Conservation (phyloP, 1,284 basidiomycete species). For the Macrocystidia cucumis region DNA sequence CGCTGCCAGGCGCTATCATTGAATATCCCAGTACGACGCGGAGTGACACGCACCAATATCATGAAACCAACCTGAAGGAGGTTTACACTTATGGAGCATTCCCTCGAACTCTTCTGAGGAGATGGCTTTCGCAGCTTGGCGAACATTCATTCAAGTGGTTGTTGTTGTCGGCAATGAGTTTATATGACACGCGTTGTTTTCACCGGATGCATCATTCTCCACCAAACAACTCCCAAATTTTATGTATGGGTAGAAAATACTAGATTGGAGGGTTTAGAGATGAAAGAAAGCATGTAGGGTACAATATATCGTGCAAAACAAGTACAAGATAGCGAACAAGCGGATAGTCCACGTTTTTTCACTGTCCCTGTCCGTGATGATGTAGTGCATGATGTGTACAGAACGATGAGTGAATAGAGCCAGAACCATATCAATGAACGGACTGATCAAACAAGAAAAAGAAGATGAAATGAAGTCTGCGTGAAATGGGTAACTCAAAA, state of each 20-base stretch:
- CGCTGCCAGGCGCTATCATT: too few species aligned
- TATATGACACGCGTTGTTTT: too few species aligned
- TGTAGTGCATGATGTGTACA: slow-evolving; percentile 16
- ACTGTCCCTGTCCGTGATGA: slow-evolving; percentile 47
- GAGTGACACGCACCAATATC: slow-evolving; percentile 28
- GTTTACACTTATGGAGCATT: slow-evolving; percentile 28
- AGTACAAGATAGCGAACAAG: slow-evolving; percentile 48
- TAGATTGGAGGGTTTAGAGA: too few species aligned
- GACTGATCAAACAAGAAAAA: slow-evolving; percentile 3
- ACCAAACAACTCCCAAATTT: too few species aligned
- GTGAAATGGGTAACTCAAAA: slow-evolving; percentile 2
- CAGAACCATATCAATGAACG: slow-evolving; percentile 3
- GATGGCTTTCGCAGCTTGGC: too few species aligned
- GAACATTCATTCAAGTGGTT: too few species aligned
- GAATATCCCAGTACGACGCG: too few species aligned
- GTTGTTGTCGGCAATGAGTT: too few species aligned
- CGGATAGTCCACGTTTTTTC: slow-evolving; percentile 61
- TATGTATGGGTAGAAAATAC: too few species aligned
- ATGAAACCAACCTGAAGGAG: slow-evolving; percentile 30
- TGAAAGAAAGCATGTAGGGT: too few species aligned
- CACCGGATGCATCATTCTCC: too few species aligned
- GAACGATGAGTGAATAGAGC: slow-evolving; percentile 1
- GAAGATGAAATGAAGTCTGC: not conserved
- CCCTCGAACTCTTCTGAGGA: slow-evolving; percentile 34
- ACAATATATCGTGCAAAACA: slow-evolving; percentile 22